phyloP scores from a whole-genome alignment of 768 basidiomycete species.

The Calocera viscosa region DNA sequence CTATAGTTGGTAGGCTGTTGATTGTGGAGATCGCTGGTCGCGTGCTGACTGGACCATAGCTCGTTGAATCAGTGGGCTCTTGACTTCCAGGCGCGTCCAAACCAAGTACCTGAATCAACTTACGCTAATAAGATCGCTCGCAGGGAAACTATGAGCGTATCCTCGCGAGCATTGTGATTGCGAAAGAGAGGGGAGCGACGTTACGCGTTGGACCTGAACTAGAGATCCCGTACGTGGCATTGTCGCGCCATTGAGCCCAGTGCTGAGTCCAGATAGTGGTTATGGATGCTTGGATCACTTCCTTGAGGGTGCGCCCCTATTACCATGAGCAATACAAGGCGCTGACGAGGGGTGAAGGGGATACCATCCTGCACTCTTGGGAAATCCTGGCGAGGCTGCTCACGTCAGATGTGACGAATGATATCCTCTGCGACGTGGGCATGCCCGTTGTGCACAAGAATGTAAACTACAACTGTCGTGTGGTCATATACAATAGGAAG shows the following conservation, averaged over 20 bases:
- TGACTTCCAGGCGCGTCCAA: constrained; percentile 69
- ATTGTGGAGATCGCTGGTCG: constrained; percentile 14
- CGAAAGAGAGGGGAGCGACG: constrained; percentile 77
- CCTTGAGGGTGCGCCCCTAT: constrained; percentile 56
- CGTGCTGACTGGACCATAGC: constrained; percentile 31
- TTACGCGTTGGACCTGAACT: constrained; percentile 92
- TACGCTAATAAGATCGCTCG: background rate
- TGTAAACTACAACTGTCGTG: constrained; percentile 91
- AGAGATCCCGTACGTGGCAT: constrained; percentile 66
- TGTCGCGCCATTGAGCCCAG: background rate
- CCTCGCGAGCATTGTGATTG: constrained; percentile 70
- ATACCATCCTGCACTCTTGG: constrained; percentile 94
- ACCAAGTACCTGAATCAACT: background rate
- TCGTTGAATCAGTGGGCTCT: constrained; percentile 96
- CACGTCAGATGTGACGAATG: constrained; percentile 58
- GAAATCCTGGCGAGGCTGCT: constrained; percentile 91
- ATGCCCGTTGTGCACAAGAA: constrained; percentile 99
- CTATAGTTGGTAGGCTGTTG: constrained; percentile 21
- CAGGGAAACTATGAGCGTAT: constrained; percentile 93
- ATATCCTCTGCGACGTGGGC: constrained; percentile 92
- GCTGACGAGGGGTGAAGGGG: constrained; percentile 42
- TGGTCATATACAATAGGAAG: constrained; percentile 73
- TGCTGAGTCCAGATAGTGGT: constrained; percentile 41
- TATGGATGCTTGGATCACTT: constrained; percentile 98
- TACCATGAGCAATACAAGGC: background rate